phyloP scores from a whole-genome alignment of 1,284 basidiomycete genomes.

The Xanthoconium separans region DNA sequence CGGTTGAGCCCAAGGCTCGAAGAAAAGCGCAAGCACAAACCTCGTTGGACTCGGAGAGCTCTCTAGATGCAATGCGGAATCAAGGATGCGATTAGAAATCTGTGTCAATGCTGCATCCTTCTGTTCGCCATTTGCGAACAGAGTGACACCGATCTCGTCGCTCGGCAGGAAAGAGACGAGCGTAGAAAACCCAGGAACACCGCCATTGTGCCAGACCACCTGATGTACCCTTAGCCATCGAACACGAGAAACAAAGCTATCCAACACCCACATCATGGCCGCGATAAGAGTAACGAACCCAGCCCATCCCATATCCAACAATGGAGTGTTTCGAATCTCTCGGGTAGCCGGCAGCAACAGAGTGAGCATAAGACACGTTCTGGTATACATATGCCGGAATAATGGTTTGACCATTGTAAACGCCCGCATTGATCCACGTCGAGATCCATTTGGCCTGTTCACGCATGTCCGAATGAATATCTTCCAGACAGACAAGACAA shows the following conservation, averaged over 20 bases:
- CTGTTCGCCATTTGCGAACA: slow-evolving; percentile 27
- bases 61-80: slow-evolving; percentile 13
- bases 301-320: slow-evolving; percentile 37
- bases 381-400: slow-evolving; percentile 28
- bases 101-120: no score
- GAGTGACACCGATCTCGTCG: slow-evolving; percentile 29
- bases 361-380: slow-evolving; percentile 28
- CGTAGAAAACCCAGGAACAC: slow-evolving; percentile 31
- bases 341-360: slow-evolving; percentile 16
- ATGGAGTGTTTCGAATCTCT: slow-evolving; percentile 11
- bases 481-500: no score
- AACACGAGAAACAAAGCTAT: neutral
- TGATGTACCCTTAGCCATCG: slow-evolving; percentile 1
- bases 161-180: slow-evolving; percentile 27
- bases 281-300: slow-evolving; percentile 32
- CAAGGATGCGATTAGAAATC: slow-evolving; percentile 19
- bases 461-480: no score
- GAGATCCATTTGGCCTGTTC: slow-evolving; percentile 36
- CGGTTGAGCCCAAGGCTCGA: no score
- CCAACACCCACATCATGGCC: slow-evolving; percentile 34
- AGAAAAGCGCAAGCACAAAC: neutral
- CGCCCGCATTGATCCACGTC: slow-evolving; percentile 31
- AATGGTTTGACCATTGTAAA: slow-evolving; percentile 24
- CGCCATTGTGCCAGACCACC: slow-evolving; percentile 31
- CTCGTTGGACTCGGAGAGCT: neutral